A percentile compares a stretch with the other conserved stretches of the same genome.
These are phyloP conservation scores for Picea glauca DNA, from an alignment of 75 land plant species.

Conservation along the genomic window DNA sequence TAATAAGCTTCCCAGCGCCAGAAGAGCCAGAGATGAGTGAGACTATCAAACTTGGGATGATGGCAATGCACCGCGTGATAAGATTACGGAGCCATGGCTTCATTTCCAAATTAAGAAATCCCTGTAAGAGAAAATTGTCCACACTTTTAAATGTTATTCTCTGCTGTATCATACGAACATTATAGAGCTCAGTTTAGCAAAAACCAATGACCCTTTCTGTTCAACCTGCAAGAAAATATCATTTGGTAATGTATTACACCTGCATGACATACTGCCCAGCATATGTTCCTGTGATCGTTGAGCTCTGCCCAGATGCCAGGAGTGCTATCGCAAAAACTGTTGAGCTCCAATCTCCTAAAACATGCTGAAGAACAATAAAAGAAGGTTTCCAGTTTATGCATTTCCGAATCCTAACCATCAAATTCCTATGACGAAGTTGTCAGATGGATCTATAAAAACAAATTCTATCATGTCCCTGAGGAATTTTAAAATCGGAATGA, in stretches of 20 bases:
- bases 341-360: slow-evolving; percentile 22
- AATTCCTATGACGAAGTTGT: no score
- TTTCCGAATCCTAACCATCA: no score
- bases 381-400: neutral
- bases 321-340: slow-evolving; percentile 24
- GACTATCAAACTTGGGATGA: slow-evolving; percentile 25
- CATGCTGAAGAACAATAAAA: slow-evolving; percentile 11
- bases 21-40: slow-evolving; percentile 21
- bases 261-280: slow-evolving; percentile 50
- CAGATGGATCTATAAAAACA: no score
- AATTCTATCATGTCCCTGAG: no score
- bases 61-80: slow-evolving; percentile 27
- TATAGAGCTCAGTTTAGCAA: no score
- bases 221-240: no score
- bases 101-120: slow-evolving; percentile 23
- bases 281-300: slow-evolving; percentile 41
- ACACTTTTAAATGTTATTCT: no score
- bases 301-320: slow-evolving; percentile 43
- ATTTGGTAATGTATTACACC: neutral
- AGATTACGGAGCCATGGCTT: slow-evolving; percentile 30
- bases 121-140: neutral
- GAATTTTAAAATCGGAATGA: no score
- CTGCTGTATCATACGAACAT: no score
- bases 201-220: no score
- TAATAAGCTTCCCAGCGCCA: slow-evolving; percentile 30